Base-by-base conservation (phyloP, 1,139 yeast species). In the Debaryomyces nepalensis region DNA sequence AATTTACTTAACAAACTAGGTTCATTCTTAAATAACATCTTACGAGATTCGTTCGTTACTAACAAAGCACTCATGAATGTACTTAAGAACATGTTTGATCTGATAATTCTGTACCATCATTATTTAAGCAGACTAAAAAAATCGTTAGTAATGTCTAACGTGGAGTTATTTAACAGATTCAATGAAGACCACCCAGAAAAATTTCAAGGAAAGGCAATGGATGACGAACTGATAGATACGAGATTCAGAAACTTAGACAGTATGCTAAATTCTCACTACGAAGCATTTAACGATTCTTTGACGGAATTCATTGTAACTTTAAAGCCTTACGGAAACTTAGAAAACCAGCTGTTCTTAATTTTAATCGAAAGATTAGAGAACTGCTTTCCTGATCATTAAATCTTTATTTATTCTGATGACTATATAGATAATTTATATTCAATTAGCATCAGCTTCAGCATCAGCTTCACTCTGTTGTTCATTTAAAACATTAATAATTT, bases 401-500 rank as follows among this genome's bases (percentile, higher is more conserved):
- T 22, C 24, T 22, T 34, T 43, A 41, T 42, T 26, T 32, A 26
- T 24, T 23, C 27, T 22, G 37, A 33, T 26, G 21, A 34, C 29
- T 39, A 41, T 35, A 33, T 40, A 44, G 38, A 37, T 31, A 32
- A 12, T 37, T 42, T 43, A 37, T 24, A 31, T 21, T 44, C 38
- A 32, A 31, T 23, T 33, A 31, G 33, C 40, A 27, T 40, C 46
- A 36, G 40, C 26, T 31, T 47, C 57, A 22, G 55, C 47, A 39
- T 57, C 65, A 40, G 32, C 32, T 16, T 59, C 64, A 32, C 77
- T 75, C 52, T 79, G 84, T 62, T 84, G 87, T 55, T 84, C 89
- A 55, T 84, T 87, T 61, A 91, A 75, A 45, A 71, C 75, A 53
- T 81, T 82, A 47, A 93, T 93, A 42, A 91, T 87, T 45, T 77